Conservation (phyloP, 179 eudicot genomes). For the Actinidia arguta region DNA sequence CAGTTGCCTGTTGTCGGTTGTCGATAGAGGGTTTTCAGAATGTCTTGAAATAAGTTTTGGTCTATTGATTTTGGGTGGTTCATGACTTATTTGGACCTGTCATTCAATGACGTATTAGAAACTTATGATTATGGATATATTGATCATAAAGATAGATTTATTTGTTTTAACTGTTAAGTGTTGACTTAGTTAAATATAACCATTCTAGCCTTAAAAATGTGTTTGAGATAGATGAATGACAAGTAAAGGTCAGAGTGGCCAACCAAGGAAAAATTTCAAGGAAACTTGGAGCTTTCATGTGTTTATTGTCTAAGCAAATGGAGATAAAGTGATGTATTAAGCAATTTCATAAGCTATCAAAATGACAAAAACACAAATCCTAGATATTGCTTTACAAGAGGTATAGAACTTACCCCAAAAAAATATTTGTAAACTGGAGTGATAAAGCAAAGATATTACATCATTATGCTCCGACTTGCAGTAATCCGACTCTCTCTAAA, state of each 20-base stretch:
- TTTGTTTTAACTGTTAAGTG: background rate
- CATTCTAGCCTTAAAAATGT: background rate
- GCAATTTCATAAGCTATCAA: background rate
- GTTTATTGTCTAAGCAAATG: background rate
- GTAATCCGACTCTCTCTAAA: background rate
- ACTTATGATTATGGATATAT: background rate
- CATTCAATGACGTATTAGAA: background rate
- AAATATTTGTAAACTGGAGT: background rate
- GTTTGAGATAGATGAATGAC: background rate
- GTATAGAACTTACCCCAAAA: background rate
- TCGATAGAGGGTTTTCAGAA: background rate
- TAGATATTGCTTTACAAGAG: background rate
- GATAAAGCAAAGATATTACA: background rate
- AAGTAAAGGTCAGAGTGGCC: background rate
- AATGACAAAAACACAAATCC: too few relatives aligned
- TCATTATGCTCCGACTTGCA: background rate
- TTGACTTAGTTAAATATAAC: background rate
- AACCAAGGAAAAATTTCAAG: background rate
- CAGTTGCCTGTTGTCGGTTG: background rate
- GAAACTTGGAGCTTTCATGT: background rate
- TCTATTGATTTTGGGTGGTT: background rate
- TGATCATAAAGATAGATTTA: background rate
- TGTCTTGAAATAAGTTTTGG: background rate
- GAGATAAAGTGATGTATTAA: background rate
- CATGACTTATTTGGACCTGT: background rate